A percentile compares a stretch with the other conserved stretches of the same genome.
Conservation (phyloP, 2,329 filamentous ascomycete species). For the Hypoxylon sp. region DNA sequence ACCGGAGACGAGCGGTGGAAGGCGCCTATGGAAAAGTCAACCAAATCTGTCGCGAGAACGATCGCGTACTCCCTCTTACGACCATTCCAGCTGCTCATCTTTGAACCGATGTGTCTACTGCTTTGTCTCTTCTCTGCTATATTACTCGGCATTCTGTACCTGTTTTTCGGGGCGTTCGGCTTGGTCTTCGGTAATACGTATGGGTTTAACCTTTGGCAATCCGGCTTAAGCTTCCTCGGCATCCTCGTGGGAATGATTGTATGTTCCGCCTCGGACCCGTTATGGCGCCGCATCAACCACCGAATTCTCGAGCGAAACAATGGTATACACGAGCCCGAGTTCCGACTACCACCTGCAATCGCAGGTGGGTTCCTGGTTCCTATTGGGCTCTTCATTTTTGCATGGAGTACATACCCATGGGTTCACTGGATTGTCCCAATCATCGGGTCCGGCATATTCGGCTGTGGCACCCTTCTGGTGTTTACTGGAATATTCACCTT, state of each 20-base stretch:
- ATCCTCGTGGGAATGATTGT: slow-evolving; percentile 77
- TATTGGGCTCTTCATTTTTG: slow-evolving; percentile 88
- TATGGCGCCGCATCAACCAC: slow-evolving; percentile 75
- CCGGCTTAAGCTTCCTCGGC: slow-evolving; percentile 83
- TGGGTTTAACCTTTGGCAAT: slow-evolving; percentile 83
- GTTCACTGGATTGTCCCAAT: slow-evolving; percentile 85
- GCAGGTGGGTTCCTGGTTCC: slow-evolving; percentile 83
- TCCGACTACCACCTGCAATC: slow-evolving; percentile 82
- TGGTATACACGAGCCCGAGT: slow-evolving; percentile 85
- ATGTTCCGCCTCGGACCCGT: slow-evolving; percentile 73
- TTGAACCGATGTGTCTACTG: slow-evolving; percentile 88
- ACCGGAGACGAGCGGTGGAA: slow-evolving; percentile 84
- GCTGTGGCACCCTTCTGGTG: slow-evolving; percentile 78
- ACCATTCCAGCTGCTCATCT: slow-evolving; percentile 84
- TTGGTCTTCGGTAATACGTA: slow-evolving; percentile 83
- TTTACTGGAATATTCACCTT: slow-evolving; percentile 93
- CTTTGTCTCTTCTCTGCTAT: slow-evolving; percentile 88
- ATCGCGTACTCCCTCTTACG: slow-evolving; percentile 72
- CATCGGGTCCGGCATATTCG: slow-evolving; percentile 80
- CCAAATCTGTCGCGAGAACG: slow-evolving; percentile 76
- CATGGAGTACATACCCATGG: slow-evolving; percentile 82
- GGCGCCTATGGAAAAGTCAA: slow-evolving; percentile 81
- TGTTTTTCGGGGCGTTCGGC: slow-evolving; percentile 92
- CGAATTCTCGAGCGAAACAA: slow-evolving; percentile 67
- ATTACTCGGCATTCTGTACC: slow-evolving; percentile 87